Evolutionary conservation across 345 rosid species (phyloP), one percentile per base, ranked within the genome.

Genomic region (Xanthoceras sorbifolium): DNA sequence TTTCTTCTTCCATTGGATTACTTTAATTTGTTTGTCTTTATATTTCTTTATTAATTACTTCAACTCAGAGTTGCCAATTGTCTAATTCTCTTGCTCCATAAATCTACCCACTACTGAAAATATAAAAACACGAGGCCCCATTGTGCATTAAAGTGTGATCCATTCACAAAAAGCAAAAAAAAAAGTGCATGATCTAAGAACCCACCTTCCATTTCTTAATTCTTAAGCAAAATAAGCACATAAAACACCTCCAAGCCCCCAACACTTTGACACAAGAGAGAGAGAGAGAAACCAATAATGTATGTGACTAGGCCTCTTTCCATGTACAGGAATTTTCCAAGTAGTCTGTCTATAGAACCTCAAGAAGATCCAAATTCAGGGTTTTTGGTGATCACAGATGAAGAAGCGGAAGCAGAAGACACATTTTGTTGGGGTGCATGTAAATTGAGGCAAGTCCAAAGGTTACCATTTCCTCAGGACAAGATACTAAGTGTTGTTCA

Each of bases 381-480:
- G 3, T 84, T 74, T 78, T 71, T 90, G 9, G 94, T 90, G 32
- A 85, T 90, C 11, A 88, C 89, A 26, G 93, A 89, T 75, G 91
- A 87, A 85, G 90, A 82, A 79, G 89, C 90, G n/a, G 89, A 86
- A 64, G 88, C 82, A 63, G 87, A 88, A 61, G 86, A 87, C 34
- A 85, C 89, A 6, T 82, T 71, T 57, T 91, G 93, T 73, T 89
- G 86, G 20, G 94, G 91, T 32, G 14, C 79, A 10, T 87, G 87
- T 62, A 81, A 79, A 78, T 81, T 64, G 29, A 82, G 77, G 23
- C 80, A 76, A 60, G 84, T 93, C 8, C 84, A 79, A 77, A 88
- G 64, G 80, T 79, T 89, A 18, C 97, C 94, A 0, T 89, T 91
- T 38, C 97, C 93, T 75, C 90, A 88, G 9, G 93, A 91, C 87